Conservation (phyloP, 2,329 filamentous ascomycete species). For the Botryotinia narcissicola region DNA sequence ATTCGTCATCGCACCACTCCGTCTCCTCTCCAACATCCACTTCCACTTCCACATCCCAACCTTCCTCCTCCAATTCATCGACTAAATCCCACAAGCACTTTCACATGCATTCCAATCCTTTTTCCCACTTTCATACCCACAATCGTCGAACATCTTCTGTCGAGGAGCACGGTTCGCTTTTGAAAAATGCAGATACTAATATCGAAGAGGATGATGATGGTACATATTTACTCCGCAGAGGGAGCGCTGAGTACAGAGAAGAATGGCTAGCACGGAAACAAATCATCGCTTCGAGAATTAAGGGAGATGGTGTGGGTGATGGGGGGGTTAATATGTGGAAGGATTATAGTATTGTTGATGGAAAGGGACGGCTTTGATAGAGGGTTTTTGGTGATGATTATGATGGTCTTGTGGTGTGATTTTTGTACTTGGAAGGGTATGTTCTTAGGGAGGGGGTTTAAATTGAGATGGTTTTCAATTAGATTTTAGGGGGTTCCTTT, state of each 20-base stretch:
- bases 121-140: neutral
- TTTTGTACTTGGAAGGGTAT: neutral
- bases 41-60: neutral
- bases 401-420: neutral
- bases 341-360: neutral
- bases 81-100: neutral
- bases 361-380: neutral
- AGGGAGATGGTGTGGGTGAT: neutral
- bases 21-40: neutral
- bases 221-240: conserved; percentile 14
- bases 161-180: neutral
- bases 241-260: conserved; percentile 11
- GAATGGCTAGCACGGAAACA: conserved; percentile 6
- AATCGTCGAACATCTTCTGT: neutral
- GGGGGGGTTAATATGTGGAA: neutral
- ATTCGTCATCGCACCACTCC: conserved; percentile 3
- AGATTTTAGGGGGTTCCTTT: neutral
- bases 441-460: neutral
- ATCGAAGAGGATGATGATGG: neutral
- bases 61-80: neutral
- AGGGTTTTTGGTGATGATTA: neutral
- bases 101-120: neutral
- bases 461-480: neutral
- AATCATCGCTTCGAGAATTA: neutral
- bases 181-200: neutral